Conservation (phyloP, 352 stramenopile species). For the Peronospora belbahrii region DNA sequence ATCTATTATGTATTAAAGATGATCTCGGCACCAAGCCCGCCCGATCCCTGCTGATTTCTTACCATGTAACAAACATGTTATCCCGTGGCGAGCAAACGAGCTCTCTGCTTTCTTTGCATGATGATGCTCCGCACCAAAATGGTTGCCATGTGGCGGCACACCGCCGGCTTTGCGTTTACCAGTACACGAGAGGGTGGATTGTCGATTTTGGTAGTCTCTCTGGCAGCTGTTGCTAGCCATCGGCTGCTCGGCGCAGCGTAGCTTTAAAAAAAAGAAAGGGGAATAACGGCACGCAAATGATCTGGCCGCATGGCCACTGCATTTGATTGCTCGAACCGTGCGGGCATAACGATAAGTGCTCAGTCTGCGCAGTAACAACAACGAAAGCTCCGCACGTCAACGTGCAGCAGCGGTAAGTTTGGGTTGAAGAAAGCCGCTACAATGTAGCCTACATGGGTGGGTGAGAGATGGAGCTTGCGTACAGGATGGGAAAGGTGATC, state of each 20-base stretch:
- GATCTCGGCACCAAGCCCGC: too few relatives aligned
- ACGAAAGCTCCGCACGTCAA: not conserved
- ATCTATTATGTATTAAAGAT: too few relatives aligned
- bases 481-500: slow-evolving; percentile 19
- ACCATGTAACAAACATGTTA: too few relatives aligned
- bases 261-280: slow-evolving; percentile 11
- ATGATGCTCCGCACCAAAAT: too few relatives aligned
- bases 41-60: too few relatives aligned
- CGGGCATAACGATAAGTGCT: too few relatives aligned
- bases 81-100: too few relatives aligned
- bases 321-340: too few relatives aligned
- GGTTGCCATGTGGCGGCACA: slow-evolving; percentile 11
- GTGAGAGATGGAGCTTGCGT: slow-evolving; percentile 19
- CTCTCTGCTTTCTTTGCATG: too few relatives aligned
- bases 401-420: slow-evolving; percentile 1
- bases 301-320: too few relatives aligned
- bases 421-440: slow-evolving; percentile 15
- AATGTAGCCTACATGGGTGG: slow-evolving; percentile 7
- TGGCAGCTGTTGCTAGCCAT: slow-evolving; percentile 17
- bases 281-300: not conserved
- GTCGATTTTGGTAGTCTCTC: slow-evolving; percentile 30
- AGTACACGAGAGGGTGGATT: slow-evolving; percentile 5
- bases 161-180: slow-evolving; percentile 21
- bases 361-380: not conserved
- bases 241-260: slow-evolving; percentile 3